Percentiles rank a stretch among this genome's conserved stretches.
Evolutionary conservation across 2,329 filamentous ascomycete species (phyloP).

Genomic region (Cyphellophora europaea): DNA sequence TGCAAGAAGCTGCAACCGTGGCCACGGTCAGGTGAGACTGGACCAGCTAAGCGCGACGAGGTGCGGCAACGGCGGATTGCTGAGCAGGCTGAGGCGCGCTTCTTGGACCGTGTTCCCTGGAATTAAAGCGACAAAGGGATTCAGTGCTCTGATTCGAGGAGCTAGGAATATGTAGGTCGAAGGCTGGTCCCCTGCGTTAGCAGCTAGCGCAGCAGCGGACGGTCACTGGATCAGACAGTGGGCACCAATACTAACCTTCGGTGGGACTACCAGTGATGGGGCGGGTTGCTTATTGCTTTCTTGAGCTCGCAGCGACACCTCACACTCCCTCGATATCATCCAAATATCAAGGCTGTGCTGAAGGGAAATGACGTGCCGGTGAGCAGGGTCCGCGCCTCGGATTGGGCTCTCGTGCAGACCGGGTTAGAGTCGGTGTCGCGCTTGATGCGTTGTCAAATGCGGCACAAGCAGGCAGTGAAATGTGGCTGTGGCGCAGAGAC

Average conservation of each 20-base stretch:
- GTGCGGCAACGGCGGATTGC: constrained; percentile 4
- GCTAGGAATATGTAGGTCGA: constrained; percentile 27
- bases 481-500: too few relatives aligned
- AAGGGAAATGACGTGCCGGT: constrained; percentile 10
- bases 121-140: constrained; percentile 6
- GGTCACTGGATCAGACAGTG: constrained; percentile 30
- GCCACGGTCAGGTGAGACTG: constrained; percentile 10
- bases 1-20: too few relatives aligned
- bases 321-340: constrained; percentile 13
- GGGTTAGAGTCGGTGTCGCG: constrained; percentile 25
- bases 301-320: constrained; percentile 9
- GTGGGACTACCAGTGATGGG: neutral
- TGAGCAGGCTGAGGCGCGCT: constrained; percentile 9
- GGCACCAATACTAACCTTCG: constrained; percentile 15
- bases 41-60: constrained; percentile 5
- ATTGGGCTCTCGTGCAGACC: constrained; percentile 37
- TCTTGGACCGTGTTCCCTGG: constrained; percentile 11
- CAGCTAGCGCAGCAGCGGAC: constrained; percentile 28
- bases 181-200: too few relatives aligned
- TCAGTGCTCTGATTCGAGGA: constrained; percentile 31
- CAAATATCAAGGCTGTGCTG: constrained; percentile 16
- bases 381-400: constrained; percentile 13
- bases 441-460: constrained; percentile 37
- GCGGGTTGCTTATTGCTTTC: constrained; percentile 4
- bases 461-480: too few relatives aligned